Evolutionary conservation across 2,329 filamentous ascomycete species (phyloP), one percentile per base, ranked within the genome.

Genomic region (Diplodia scrobiculata): DNA sequence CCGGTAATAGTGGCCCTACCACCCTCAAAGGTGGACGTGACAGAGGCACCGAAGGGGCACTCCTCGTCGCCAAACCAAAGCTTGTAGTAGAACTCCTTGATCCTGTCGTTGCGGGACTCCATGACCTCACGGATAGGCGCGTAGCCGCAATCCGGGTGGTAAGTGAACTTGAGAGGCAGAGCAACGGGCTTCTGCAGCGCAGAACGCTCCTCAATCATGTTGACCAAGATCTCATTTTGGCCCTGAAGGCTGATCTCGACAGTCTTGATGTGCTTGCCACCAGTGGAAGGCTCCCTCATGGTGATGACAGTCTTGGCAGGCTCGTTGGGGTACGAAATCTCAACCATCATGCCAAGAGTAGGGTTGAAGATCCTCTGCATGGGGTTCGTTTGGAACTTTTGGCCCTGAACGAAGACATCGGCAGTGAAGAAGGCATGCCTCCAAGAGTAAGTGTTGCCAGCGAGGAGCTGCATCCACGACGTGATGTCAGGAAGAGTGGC

Each of bases 51-150:
- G 65, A 97, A 91, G 65, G 96, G 89, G 60, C 96, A 84, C 51
- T 84, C 80, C 74, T 97, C 93, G 68, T 93, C 86, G 50, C 92
- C 95, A 73, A 99, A 99, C 95, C 95, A 99, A 70, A 96, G 89
- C 72, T 89, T 89, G 88, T 96, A 99, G 84, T 99, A 99, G 78
- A 99, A 99, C 79, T 97, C 91, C 84, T 99, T 99, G 84, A 99
- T 98, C 70, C 92, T 91, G 76, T 99, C 94, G 76, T 99, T 99
- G 75, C 95, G 92, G 65, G 87, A 90, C 41, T 92, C 87, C 95
- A 99, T 99, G 69, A 98, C 90, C 79, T 99, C 95, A 68, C 90
- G 90, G 71, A 99, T 97, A 19, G 95, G 95, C n/a, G 96, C 94
- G 76, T 97, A 99, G 34, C 95, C 95, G 66, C 92, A 90, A 79